Base-by-base conservation (phyloP, 371 early-diverging fungal species). In the Actinomucor elegans region DNA sequence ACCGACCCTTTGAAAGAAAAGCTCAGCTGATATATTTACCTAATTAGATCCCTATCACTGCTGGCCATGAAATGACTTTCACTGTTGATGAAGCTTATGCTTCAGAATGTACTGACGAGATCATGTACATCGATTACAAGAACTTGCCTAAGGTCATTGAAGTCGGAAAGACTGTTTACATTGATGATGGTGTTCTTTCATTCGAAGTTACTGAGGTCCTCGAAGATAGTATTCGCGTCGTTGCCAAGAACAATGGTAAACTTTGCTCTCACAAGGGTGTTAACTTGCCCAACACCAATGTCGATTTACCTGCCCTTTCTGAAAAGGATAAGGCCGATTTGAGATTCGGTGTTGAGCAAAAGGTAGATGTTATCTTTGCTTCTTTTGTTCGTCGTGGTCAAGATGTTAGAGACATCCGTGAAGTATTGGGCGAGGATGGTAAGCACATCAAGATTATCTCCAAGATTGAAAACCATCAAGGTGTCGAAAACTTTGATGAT, bases 401-500 rank as follows among this genome's bases (percentile, higher is more conserved):
- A 60, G 96, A 99, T 69, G 87, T 99, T 43, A 69, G 64, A 33
- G 90, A 91, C 36, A 91, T 97, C 53, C 86, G 93, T 61, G 64
- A 70, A 12, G 75, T 90, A 9, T 83, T 98, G 32, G 91, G 90
- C 17, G 86, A 86, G 40, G 81, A 82, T 27, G 92, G 93, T 52
- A 77, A 77, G 50, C 57, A 85, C 56, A 95, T 97, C 85, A 93
- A 92, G 83, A 94, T 95, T 65, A 94, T 97, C 45, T 83, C 89
- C 63, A 96, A 96, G 85, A 94, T 97, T 59, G 99, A 99, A 79
- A 93, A 90, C 59, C 87, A 92, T 59, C 91, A 95, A 77, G 99
- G 96, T 38, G 87, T 99, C 21, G 80, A 87, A 58, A 99, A 99
- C 81, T 93, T 99, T 84, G 94, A 96, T 63, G 97, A 94, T 63